Base-by-base conservation (phyloP, 2,329 filamentous ascomycete species). In the Penicillium concentricum region DNA sequence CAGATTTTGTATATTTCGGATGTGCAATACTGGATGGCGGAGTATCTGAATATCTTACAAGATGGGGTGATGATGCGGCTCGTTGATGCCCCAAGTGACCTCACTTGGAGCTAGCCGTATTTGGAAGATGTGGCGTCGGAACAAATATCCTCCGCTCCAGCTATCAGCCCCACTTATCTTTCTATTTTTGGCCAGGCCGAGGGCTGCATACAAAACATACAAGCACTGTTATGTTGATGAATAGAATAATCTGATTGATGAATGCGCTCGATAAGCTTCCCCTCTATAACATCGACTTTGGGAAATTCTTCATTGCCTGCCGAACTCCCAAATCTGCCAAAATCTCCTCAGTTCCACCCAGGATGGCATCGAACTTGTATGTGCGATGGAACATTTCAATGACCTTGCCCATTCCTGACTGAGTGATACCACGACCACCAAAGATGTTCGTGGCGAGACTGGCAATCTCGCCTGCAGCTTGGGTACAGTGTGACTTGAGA, bases 391-490 rank as follows among this genome's bases (percentile, higher is more conserved):
- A 94, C 82, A 90, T 88, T 77, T 95, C 91, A 59, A 95, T 86
- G 32, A 91, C 82, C 50, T 84, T 83, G 46, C 91, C 91, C 91
- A 95, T 95, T 16, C 91, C 91, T 0, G 83, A 84, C 76, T 92
- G 87, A 0, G 91, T 95, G 9, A 95, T 74, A 4, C 86, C 91
- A 53, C 91, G 82, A 7, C 91, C 91, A 45, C 91, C 91, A 75
- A 92, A 95, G 69, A 95, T 92, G 71, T 94, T 91, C 5, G 91
- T 87, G 2, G 90, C 84, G 68, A 92, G 88, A 72, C 94, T 90
- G 59, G 91, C 90, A 64, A 93, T 86, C 69, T 94, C 90, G 71
- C 93, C 89, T 1, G 90, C 89, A 39, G 86, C 85, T 32, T 90
- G 84, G 5, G 91, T 95, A 45, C 82, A 79, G 74, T 86, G 89